Evolutionary conservation across 306 rosid genomes (phyloP).

Genomic region (Ormosia emarginata): DNA sequence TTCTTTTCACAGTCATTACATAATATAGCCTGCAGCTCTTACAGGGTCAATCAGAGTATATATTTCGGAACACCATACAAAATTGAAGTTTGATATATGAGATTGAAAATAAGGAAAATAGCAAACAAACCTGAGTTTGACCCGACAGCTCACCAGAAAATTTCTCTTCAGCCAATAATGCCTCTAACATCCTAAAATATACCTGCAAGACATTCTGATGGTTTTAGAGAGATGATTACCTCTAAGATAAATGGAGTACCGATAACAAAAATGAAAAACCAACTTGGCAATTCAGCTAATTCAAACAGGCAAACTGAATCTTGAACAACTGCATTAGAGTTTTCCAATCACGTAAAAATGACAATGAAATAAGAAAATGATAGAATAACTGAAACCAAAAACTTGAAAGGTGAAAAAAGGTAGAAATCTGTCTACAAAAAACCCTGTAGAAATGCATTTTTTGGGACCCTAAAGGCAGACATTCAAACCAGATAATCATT

Average conservation of each 20-base stretch:
- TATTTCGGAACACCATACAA: not conserved
- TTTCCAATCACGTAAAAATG: not conserved
- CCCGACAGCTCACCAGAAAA: conserved; percentile 54
- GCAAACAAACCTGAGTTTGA: conserved; percentile 67
- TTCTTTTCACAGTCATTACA: conserved; percentile 93
- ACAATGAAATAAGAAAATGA: conserved; percentile 7
- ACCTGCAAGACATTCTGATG: conserved; percentile 48
- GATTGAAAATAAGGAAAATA: not conserved
- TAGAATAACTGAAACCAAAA: not conserved
- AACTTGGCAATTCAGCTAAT: conserved; percentile 10
- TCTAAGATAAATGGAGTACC: not conserved
- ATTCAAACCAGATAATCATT: not conserved
- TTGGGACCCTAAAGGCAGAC: not conserved
- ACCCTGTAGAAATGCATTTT: not conserved
- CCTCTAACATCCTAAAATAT: conserved; percentile 78
- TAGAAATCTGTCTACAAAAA: too few relatives aligned
- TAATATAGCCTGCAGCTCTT: conserved; percentile 65
- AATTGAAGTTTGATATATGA: not conserved
- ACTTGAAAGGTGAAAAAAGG: not conserved
- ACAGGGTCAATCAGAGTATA: conserved; percentile 11
- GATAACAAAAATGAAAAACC: conserved; percentile 13
- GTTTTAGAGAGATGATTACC: conserved; percentile 14
- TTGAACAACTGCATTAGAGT: conserved; percentile 7
- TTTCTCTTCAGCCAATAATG: conserved; percentile 71
- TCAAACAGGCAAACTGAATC: conserved; percentile 10